Conservation (phyloP, 2,329 filamentous ascomycete species). For the Cladobotryum mycophilum region DNA sequence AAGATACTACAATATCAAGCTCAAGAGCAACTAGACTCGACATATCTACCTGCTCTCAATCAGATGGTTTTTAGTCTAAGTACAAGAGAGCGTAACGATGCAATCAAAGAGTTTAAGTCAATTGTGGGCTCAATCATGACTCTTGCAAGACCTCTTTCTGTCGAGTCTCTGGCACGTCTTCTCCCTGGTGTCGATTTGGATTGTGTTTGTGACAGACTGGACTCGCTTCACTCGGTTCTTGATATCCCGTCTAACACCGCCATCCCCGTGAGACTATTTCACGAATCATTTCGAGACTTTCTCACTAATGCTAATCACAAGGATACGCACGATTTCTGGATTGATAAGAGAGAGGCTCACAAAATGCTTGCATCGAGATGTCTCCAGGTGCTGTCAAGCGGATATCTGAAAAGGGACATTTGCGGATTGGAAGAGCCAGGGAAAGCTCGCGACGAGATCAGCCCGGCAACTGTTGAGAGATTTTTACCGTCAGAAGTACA, state of each 20-base stretch:
- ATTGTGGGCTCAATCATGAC: conserved; percentile 27
- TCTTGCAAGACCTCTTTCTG: conserved; percentile 24
- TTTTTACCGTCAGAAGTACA: conserved; percentile 17
- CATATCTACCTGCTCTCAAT: conserved; percentile 16
- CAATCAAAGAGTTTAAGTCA: conserved; percentile 19
- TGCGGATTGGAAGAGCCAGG: conserved; percentile 10
- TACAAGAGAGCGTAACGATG: neutral
- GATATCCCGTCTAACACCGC: conserved; percentile 19
- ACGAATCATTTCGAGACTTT: conserved; percentile 34
- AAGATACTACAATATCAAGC: conserved; percentile 16
- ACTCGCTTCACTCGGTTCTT: conserved; percentile 29
- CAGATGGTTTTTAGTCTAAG: conserved; percentile 3
- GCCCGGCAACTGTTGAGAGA: neutral
- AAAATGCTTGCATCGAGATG: conserved; percentile 3
- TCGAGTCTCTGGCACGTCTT: conserved; percentile 19
- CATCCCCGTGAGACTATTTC: conserved; percentile 23
- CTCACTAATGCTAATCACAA: conserved; percentile 17
- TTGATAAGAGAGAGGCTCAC: conserved; percentile 9
- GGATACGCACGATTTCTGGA: conserved; percentile 6
- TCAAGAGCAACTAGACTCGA: conserved; percentile 7
- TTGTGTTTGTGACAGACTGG: conserved; percentile 17
- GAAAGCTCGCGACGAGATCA: neutral
- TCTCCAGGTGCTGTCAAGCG: conserved; percentile 20
- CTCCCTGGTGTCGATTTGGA: conserved; percentile 15
- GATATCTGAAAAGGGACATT: neutral